Conservation (phyloP, 2,329 filamentous ascomycete genomes). For the Corinectria fuckeliana region DNA sequence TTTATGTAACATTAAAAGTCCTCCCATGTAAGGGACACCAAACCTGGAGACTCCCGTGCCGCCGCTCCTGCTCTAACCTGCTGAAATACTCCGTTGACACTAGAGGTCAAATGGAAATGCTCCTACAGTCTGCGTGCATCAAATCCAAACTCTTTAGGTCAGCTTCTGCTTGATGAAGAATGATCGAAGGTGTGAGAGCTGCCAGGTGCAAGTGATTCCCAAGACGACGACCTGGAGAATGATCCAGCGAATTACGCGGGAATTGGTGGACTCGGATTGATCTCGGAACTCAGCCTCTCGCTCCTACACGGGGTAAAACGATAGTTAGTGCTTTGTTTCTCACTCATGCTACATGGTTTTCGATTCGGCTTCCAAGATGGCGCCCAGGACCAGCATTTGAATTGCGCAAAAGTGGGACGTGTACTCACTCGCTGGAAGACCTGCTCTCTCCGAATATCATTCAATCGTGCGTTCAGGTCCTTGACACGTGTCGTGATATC, state of each 20-base stretch:
- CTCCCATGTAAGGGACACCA: slow-evolving; percentile 8
- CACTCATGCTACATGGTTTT: not conserved
- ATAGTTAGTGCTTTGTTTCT: slow-evolving; percentile 13
- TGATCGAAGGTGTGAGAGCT: slow-evolving; percentile 89
- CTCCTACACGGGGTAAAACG: slow-evolving; percentile 63
- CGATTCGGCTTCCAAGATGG: not conserved
- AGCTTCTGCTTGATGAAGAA: slow-evolving; percentile 99
- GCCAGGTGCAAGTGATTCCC: slow-evolving; percentile 91
- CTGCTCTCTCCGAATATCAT: slow-evolving; percentile 92
- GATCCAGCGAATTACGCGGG: slow-evolving; percentile 92
- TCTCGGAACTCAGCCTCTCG: slow-evolving; percentile 98
- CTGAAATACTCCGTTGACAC: slow-evolving; percentile 20
- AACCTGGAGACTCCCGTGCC: slow-evolving; percentile 18
- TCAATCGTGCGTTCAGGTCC: slow-evolving; percentile 85
- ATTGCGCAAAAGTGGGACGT: not conserved
- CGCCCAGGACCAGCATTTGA: not conserved
- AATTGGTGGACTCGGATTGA: slow-evolving; percentile 93
- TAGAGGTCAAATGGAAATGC: slow-evolving; percentile 8
- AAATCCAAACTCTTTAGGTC: slow-evolving; percentile 63
- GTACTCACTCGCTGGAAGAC: slow-evolving; percentile 85
- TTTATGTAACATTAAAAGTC: slow-evolving; percentile 34
- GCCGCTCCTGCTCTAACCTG: slow-evolving; percentile 19
- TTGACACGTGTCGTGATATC: slow-evolving; percentile 87
- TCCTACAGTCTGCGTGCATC: slow-evolving; percentile 3
- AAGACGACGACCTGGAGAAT: slow-evolving; percentile 87